Evolutionary conservation across 2,329 filamentous ascomycete genomes (phyloP).

Genomic region (Trichoderma sp.): DNA sequence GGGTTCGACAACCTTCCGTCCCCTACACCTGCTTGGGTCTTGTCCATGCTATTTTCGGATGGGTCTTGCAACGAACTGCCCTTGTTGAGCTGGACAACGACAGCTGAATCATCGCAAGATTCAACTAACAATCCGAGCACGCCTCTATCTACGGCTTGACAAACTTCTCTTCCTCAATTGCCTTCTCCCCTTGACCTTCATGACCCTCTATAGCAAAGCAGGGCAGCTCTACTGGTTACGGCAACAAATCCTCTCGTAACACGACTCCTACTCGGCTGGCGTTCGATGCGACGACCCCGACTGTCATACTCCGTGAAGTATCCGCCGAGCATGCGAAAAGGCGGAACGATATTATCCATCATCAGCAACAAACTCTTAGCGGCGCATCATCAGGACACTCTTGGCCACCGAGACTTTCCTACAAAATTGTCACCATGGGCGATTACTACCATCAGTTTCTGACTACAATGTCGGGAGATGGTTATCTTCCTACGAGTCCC

Average conservation of each 20-base stretch:
- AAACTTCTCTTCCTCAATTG: neutral
- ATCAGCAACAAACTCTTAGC: constrained; percentile 7
- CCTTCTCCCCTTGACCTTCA: neutral
- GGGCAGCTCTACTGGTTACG: neutral
- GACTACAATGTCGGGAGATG: constrained; percentile 53
- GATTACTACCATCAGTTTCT: constrained; percentile 61
- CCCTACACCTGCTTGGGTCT: neutral
- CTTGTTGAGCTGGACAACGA: neutral
- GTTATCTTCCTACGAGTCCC: constrained; percentile 43
- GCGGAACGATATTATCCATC: neutral
- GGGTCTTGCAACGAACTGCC: neutral
- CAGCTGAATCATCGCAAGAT: neutral
- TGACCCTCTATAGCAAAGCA: neutral
- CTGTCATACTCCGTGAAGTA: constrained; percentile 2
- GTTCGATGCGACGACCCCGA: constrained; percentile 26
- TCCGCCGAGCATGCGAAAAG: constrained; percentile 25
- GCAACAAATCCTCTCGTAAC: neutral
- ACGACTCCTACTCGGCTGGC: neutral
- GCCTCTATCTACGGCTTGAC: neutral
- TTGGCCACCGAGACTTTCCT: constrained; percentile 23
- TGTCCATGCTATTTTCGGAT: neutral
- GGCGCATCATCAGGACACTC: constrained; percentile 6
- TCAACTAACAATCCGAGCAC: neutral
- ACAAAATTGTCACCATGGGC: constrained; percentile 46
- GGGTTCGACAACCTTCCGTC: neutral